These are phyloP conservation scores for Vaccinium macrocarpon DNA, from an alignment of 148 eudicot species.

Conservation along the genomic window DNA sequence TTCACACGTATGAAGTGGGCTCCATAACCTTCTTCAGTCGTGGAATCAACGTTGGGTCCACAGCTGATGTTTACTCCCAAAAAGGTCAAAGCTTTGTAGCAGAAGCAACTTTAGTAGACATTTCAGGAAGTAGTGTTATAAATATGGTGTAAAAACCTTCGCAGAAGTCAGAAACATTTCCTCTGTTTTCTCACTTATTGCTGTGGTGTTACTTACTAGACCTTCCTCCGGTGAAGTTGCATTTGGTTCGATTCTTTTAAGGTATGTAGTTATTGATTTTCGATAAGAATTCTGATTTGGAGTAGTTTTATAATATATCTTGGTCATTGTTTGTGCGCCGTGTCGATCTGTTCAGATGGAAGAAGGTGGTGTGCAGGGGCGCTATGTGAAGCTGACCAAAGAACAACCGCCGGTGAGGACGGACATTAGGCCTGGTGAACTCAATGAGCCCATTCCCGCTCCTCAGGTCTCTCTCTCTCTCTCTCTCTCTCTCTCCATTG, in stretches of 20 bases:
- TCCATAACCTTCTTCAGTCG: too few species aligned
- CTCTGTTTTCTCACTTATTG: neutral
- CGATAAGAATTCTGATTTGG: neutral
- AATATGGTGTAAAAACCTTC: too few species aligned
- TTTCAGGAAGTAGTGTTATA: too few species aligned
- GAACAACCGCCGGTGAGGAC: constrained; percentile 53
- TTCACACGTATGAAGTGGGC: too few species aligned
- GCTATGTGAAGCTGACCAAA: constrained; percentile 75
- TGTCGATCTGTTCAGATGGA: constrained; percentile 33
- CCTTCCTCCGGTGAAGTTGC: neutral
- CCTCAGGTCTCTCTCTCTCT: constrained; percentile 44
- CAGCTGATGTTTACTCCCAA: neutral
- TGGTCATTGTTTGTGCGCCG: too few species aligned
- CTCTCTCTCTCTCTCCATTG: neutral
- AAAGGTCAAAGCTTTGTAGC: neutral
- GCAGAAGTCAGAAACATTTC: neutral
- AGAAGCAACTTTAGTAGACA: neutral
- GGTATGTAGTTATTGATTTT: neutral
- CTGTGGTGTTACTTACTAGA: neutral
- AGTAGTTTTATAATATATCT: neutral
- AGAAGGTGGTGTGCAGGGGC: constrained; percentile 44
- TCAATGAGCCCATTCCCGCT: constrained; percentile 84
- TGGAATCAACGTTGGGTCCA: neutral
- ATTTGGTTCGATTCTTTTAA: neutral
- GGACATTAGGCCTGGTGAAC: constrained; percentile 82